Conservation (phyloP, 805 yeast genomes). For the Lipomyces sp. region DNA sequence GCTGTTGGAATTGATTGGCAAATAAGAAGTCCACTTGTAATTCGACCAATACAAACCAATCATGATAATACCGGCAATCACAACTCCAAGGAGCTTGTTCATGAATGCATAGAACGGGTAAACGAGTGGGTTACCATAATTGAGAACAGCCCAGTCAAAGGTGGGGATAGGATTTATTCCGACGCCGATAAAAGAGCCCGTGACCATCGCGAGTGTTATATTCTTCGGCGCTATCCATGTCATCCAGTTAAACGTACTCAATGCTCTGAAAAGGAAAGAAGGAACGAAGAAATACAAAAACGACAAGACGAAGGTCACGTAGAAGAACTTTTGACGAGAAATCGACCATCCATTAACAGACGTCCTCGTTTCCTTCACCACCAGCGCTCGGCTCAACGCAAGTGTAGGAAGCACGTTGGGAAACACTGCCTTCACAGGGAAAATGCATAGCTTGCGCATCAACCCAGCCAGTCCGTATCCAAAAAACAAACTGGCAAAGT, state of each 20-base stretch:
- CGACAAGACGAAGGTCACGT: slow-evolving; percentile 43
- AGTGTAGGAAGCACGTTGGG: slow-evolving; percentile 49
- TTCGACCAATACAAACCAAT: slow-evolving; percentile 45
- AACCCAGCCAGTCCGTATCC: slow-evolving; percentile 57
- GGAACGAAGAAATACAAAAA: slow-evolving; percentile 59
- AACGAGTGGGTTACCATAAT: slow-evolving; percentile 43
- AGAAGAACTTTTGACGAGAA: slow-evolving; percentile 50
- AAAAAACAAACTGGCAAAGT: slow-evolving; percentile 35
- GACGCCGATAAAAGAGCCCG: slow-evolving; percentile 44
- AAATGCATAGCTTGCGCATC: slow-evolving; percentile 51
- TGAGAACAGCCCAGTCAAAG: slow-evolving; percentile 45
- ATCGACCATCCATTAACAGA: slow-evolving; percentile 58
- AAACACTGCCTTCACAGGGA: slow-evolving; percentile 52
- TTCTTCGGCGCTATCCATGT: slow-evolving; percentile 56
- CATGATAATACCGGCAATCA: slow-evolving; percentile 34
- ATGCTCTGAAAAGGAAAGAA: slow-evolving; percentile 57
- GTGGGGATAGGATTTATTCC: slow-evolving; percentile 48
- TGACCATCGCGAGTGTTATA: slow-evolving; percentile 47
- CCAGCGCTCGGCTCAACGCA: slow-evolving; percentile 50
- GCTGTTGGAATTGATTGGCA: slow-evolving; percentile 48
- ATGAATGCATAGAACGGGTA: slow-evolving; percentile 44
- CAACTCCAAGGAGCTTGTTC: slow-evolving; percentile 40
- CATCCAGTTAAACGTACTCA: slow-evolving; percentile 56
- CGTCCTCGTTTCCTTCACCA: slow-evolving; percentile 47
- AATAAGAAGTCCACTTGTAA: slow-evolving; percentile 47